Conservation (phyloP, 805 yeast genomes). For the Scheffersomyces amazonensis region DNA sequence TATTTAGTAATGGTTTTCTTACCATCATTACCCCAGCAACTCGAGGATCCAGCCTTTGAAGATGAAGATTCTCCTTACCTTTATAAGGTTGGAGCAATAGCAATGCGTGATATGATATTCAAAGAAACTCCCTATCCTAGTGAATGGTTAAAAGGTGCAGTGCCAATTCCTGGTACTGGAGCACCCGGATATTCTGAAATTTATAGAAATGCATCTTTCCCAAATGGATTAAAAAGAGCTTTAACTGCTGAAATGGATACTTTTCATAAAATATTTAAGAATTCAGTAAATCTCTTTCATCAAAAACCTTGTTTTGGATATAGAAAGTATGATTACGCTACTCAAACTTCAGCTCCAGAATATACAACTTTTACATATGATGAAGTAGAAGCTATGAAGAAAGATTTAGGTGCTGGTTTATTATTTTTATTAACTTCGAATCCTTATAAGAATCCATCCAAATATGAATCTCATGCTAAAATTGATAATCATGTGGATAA, state of each 20-base stretch:
- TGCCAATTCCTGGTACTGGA: constrained; percentile 14
- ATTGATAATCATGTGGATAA: constrained; percentile 23
- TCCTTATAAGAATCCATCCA: constrained; percentile 14
- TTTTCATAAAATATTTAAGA: constrained; percentile 28
- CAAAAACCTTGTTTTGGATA: constrained; percentile 35
- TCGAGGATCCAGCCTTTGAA: neutral
- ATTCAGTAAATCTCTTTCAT: constrained; percentile 17
- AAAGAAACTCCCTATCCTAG: constrained; percentile 7
- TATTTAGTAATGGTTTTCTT: no score
- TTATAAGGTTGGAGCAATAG: constrained; percentile 1
- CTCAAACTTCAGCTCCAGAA: constrained; percentile 23
- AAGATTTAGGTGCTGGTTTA: constrained; percentile 53
- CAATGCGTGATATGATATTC: constrained; percentile 2
- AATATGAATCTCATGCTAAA: constrained; percentile 24
- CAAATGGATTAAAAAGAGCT: constrained; percentile 17
- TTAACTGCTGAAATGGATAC: constrained; percentile 38
- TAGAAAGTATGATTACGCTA: constrained; percentile 31
- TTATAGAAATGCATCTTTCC: constrained; percentile 26
- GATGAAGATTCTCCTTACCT: constrained; percentile 5
- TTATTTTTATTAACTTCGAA: constrained; percentile 29
- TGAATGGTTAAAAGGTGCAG: constrained; percentile 1
- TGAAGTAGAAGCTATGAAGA: constrained; percentile 41
- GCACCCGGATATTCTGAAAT: constrained; percentile 24
- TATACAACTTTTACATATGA: constrained; percentile 45
- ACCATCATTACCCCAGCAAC: neutral